A percentile compares a stretch with the other conserved stretches of the same genome.
Conservation (phyloP, 1,139 yeast species). For the Yamadazyma epiphylla region DNA sequence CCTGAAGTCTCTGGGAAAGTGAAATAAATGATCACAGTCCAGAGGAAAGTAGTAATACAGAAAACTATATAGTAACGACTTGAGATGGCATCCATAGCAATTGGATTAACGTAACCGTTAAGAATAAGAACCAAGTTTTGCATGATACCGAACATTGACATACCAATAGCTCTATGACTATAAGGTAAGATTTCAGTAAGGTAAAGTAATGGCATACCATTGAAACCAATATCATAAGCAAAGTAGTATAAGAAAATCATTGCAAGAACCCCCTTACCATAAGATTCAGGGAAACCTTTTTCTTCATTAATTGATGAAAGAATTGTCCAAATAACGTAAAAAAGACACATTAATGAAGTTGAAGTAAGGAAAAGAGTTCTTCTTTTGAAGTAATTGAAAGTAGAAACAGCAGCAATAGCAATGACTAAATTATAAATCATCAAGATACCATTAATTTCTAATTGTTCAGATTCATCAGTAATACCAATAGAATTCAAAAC, state of each 20-base stretch:
- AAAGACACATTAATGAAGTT: constrained; percentile 31
- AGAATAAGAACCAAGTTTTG: constrained; percentile 20
- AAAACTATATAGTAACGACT: constrained; percentile 62
- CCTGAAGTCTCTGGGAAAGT: constrained; percentile 51
- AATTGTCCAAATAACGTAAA: constrained; percentile 37
- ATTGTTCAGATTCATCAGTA: constrained; percentile 38
- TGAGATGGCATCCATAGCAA: constrained; percentile 55
- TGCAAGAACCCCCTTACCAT: constrained; percentile 44
- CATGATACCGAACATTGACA: constrained; percentile 27
- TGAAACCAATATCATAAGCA: constrained; percentile 35
- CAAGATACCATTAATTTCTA: constrained; percentile 44
- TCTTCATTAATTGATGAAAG: constrained; percentile 34
- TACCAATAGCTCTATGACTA: constrained; percentile 43
- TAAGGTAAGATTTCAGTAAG: constrained; percentile 44
- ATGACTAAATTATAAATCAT: constrained; percentile 39
- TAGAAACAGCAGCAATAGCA: constrained; percentile 26
- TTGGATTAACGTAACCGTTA: constrained; percentile 50
- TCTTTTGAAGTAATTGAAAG: constrained; percentile 33
- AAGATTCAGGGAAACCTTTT: constrained; percentile 29
- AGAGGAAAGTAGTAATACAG: constrained; percentile 37
- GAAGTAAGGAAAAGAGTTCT: constrained; percentile 43
- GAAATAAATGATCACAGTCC: constrained; percentile 34
- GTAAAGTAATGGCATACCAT: constrained; percentile 37
- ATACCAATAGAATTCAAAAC: constrained; percentile 50
- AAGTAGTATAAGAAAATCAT: constrained; percentile 41